These are phyloP conservation scores for Leccinum variicolor DNA, from an alignment of 768 basidiomycete genomes.

Conservation along the genomic window DNA sequence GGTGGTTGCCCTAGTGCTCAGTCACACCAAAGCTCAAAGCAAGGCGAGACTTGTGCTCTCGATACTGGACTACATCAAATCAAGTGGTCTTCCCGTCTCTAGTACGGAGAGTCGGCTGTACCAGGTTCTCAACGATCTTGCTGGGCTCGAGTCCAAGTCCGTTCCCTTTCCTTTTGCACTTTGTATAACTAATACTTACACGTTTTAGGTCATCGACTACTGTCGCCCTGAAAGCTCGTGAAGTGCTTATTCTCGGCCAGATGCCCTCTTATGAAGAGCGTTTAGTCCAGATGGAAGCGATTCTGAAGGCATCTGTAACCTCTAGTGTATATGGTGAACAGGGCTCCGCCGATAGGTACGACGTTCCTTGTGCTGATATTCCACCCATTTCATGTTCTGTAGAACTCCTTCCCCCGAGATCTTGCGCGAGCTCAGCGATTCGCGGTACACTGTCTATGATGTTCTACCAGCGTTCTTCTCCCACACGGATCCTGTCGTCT, in stretches of 20 bases:
- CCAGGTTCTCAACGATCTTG: conserved; percentile 75
- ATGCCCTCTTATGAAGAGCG: conserved; percentile 98
- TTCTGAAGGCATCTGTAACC: conserved; percentile 84
- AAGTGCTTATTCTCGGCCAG: conserved; percentile 93
- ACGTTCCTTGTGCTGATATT: background rate
- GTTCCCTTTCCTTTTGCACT: conserved; percentile 22
- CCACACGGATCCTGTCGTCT: conserved; percentile 79
- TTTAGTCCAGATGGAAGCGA: conserved; percentile 87
- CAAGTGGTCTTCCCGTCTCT: conserved; percentile 69
- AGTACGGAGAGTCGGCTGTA: conserved; percentile 71
- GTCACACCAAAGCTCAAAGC: conserved; percentile 92
- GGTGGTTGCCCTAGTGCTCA: conserved; percentile 82
- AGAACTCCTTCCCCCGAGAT: conserved; percentile 85
- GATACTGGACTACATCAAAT: conserved; percentile 88
- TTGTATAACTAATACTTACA: conserved; percentile 1
- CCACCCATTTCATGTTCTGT: conserved; percentile 4
- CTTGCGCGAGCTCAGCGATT: conserved; percentile 91
- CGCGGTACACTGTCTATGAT: conserved; percentile 94
- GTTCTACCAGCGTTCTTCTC: conserved; percentile 96
- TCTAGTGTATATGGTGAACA: conserved; percentile 89
- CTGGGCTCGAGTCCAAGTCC: conserved; percentile 85
- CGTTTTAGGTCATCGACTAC: conserved; percentile 73
- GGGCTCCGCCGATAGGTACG: conserved; percentile 56
- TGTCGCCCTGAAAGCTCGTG: conserved; percentile 92
- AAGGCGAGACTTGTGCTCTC: conserved; percentile 87